Evolutionary conservation across 345 rosid species (phyloP).

Genomic region (Conringia planisiliqua): DNA sequence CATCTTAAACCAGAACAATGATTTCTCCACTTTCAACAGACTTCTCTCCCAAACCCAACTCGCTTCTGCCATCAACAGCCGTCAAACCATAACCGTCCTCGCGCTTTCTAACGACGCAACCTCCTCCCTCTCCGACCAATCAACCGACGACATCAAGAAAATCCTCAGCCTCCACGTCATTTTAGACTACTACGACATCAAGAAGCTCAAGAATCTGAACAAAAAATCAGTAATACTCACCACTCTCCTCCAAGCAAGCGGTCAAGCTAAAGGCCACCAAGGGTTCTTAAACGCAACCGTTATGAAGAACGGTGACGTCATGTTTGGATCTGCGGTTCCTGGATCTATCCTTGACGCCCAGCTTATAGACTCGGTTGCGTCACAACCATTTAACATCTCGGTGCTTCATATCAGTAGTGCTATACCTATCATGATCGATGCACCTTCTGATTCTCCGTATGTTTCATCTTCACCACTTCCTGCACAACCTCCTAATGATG

Average conservation of each 20-base stretch:
- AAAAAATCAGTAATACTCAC: conserved; percentile 56
- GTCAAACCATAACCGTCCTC: conserved; percentile 65
- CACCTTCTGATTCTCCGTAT: background rate
- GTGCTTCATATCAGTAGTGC: conserved; percentile 56
- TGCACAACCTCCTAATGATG: conserved; percentile 19
- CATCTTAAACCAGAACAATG: conserved; percentile 51
- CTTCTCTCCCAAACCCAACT: conserved; percentile 64
- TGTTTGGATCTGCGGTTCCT: conserved; percentile 62
- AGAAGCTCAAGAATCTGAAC: conserved; percentile 66
- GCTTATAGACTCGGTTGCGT: conserved; percentile 53
- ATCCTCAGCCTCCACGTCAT: conserved; percentile 64
- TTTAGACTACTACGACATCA: conserved; percentile 67
- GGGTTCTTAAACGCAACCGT: conserved; percentile 84
- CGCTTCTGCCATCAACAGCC: conserved; percentile 74
- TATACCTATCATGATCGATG: conserved; percentile 23
- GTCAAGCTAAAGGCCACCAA: conserved; percentile 63
- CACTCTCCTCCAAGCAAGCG: conserved; percentile 85
- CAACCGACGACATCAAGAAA: conserved; percentile 52
- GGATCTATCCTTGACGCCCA: conserved; percentile 62
- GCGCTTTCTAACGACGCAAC: conserved; percentile 62
- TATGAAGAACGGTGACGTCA: conserved; percentile 59
- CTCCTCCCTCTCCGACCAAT: conserved; percentile 48
- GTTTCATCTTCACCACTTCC: conserved; percentile 9
- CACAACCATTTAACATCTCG: conserved; percentile 65
- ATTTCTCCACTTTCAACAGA: conserved; percentile 59